Evolutionary conservation across 768 basidiomycete species (phyloP), one percentile per base, ranked within the genome.

Genomic region (Serendipita sp.): DNA sequence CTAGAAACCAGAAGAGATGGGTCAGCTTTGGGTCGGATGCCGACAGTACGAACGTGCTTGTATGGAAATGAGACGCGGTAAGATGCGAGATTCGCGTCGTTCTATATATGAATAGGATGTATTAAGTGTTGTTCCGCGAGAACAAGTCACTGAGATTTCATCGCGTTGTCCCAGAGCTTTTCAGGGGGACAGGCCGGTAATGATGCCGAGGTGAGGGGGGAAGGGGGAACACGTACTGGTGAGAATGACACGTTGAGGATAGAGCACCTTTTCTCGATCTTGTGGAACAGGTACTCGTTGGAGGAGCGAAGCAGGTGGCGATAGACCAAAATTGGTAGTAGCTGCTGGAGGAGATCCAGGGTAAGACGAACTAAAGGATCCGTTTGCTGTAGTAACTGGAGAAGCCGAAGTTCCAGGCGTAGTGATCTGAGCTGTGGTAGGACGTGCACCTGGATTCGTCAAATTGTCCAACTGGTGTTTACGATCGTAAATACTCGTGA

Each of bases 161-260:
- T 18, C 48, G 48, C 48, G 29, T 18, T 50, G 36, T 29, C 44
- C 50, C 33, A 23, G 29, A 43, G 34, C 65, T 62, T 52, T 10
- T 44, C 31, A 13, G 4, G 10, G 15, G 8, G 43, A n/a, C 34
- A 40, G n/a, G 53, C 62, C 23, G 23, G 23, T 23, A 23, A 23
- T 23, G 23, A 23, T 23, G 23, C 23, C 23, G 23, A 23, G 23
- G 48, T 67, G 66, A 68, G 67, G 67, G 62, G 63, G 67, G 63
- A 46, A 67, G 33, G 34, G 29, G 3, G 55, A 45, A 64, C 18
- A 80, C 86, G 73, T 69, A 90, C 90, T 94, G 3, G 90, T 91
- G 23, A 95, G 76, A 65, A 90, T 78, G 31, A 94, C 87, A 40
- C 91, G 79, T 3, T 84, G 84, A 4, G 91, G 90, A 71, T 96